Conservation (phyloP, 2,329 filamentous ascomycete species). For the Pseudopyricularia javanii region DNA sequence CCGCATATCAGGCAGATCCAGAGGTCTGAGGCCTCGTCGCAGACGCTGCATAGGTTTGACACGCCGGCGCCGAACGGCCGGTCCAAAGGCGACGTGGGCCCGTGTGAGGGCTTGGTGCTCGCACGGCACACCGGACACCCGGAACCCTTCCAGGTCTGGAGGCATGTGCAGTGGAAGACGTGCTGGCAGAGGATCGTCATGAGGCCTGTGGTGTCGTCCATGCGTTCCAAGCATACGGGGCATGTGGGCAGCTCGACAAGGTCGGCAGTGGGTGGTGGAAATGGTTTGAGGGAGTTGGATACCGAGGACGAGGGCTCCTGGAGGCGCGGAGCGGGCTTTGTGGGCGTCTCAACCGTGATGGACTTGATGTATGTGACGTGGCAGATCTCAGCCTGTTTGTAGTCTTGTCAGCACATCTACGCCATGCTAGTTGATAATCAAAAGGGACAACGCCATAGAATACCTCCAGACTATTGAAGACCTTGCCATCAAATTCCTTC, state of each 20-base stretch:
- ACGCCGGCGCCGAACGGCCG: constrained; percentile 45
- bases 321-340: constrained; percentile 33
- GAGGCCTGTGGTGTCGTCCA: constrained; percentile 93
- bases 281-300: constrained; percentile 41
- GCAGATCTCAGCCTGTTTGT: constrained; percentile 68
- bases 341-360: constrained; percentile 67
- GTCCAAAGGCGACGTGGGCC: neutral
- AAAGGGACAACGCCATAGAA: constrained; percentile 11
- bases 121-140: constrained; percentile 94
- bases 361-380: constrained; percentile 91
- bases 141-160: constrained; percentile 90
- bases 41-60: constrained; percentile 68
- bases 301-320: constrained; percentile 47
- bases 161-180: constrained; percentile 91
- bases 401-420: neutral
- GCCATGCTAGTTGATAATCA: neutral
- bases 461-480: constrained; percentile 87
- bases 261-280: constrained; percentile 61
- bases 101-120: constrained; percentile 11
- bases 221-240: constrained; percentile 89
- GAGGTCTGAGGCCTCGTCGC: constrained; percentile 68
- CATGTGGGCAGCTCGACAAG: constrained; percentile 89
- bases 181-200: constrained; percentile 96
- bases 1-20: constrained; percentile 96
- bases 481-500: constrained; percentile 78